phyloP scores from a whole-genome alignment of 345 rosid genomes.

The Alliaria petiolata region DNA sequence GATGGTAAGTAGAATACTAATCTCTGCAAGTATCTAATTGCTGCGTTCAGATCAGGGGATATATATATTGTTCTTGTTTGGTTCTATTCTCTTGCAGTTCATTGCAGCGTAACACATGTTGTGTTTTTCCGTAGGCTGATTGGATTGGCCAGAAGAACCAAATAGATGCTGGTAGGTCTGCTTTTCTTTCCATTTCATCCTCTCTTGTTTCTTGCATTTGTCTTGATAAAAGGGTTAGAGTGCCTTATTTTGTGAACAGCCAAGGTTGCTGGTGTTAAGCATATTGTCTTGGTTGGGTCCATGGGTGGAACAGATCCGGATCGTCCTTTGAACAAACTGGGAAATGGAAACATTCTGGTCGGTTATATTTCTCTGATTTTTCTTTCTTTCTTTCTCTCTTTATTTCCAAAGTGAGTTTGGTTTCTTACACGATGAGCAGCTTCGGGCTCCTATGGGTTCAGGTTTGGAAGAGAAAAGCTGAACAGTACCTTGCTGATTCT shows the following conservation, averaged over 20 bases:
- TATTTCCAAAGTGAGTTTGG: background rate
- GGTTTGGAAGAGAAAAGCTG: conserved; percentile 96
- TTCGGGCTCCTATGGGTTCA: no score
- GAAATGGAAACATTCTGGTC: conserved; percentile 82
- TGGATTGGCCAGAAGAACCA: conserved; percentile 95
- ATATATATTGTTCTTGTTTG: background rate
- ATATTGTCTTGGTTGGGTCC: conserved; percentile 82
- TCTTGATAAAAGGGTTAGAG: background rate
- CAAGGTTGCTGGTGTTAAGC: conserved; percentile 81
- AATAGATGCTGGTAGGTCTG: conserved; percentile 72
- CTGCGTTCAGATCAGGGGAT: background rate
- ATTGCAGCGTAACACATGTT: background rate
- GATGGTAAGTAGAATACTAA: conserved; percentile 33
- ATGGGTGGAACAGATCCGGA: conserved; percentile 82
- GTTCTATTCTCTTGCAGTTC: conserved; percentile 9
- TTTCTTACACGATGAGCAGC: no score
- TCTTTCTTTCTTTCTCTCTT: background rate
- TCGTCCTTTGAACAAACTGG: conserved; percentile 75
- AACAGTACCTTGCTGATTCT: conserved; percentile 82
- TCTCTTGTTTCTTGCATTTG: conserved; percentile 13
- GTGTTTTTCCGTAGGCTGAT: conserved; percentile 55
- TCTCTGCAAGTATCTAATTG: background rate
- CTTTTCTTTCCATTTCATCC: background rate
- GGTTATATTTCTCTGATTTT: conserved; percentile 20
- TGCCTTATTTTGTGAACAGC: conserved; percentile 41